phyloP scores from a whole-genome alignment of 2,329 filamentous ascomycete species.

The Penicillium sp. region DNA sequence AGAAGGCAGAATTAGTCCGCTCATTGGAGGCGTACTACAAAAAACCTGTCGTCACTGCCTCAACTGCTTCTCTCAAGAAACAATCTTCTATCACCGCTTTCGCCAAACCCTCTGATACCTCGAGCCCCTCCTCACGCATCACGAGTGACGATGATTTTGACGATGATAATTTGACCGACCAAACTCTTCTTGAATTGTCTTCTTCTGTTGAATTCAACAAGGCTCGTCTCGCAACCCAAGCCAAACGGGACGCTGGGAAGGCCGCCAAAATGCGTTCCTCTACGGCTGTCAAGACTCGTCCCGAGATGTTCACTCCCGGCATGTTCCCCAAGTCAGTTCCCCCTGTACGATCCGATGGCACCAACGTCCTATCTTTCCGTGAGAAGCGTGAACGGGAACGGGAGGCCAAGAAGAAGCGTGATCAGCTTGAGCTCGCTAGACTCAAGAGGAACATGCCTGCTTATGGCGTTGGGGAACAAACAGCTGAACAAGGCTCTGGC shows the following conservation, averaged over 20 bases:
- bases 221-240: constrained; percentile 31
- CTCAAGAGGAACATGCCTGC: constrained; percentile 58
- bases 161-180: constrained; percentile 39
- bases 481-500: constrained; percentile 75
- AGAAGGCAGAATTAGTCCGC: constrained; percentile 76
- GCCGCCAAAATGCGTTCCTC: constrained; percentile 20
- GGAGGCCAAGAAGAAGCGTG: constrained; percentile 70
- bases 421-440: constrained; percentile 68
- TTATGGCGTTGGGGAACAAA: constrained; percentile 52
- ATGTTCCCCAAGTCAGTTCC: constrained; percentile 23
- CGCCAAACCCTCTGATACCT: constrained; percentile 35
- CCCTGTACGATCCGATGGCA: constrained; percentile 28
- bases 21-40: constrained; percentile 56
- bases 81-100: constrained; percentile 44
- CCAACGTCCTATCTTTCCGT: constrained; percentile 58
- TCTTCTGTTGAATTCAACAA: constrained; percentile 45
- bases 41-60: constrained; percentile 44
- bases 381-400: constrained; percentile 72
- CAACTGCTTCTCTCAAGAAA: constrained; percentile 44
- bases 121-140: constrained; percentile 34
- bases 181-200: constrained; percentile 42
- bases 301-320: constrained; percentile 20
- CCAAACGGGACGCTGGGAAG: constrained; percentile 29
- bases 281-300: constrained; percentile 17
- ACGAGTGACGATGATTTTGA: constrained; percentile 42